Base-by-base conservation (phyloP, 2,329 filamentous ascomycete species). In the Capronia epimyces region DNA sequence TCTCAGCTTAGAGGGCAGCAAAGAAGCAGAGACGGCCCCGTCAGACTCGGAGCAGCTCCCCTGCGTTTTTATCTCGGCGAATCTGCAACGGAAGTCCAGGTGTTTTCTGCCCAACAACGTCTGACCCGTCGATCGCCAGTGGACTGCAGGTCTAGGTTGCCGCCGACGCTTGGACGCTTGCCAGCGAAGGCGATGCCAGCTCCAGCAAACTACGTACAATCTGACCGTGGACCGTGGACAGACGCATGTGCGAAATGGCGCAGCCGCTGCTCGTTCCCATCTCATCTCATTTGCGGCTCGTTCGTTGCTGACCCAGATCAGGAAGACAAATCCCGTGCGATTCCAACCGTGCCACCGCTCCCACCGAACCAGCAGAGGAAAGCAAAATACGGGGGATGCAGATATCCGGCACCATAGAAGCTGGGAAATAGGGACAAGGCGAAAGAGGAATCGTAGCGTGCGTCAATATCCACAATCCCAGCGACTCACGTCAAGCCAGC, bases 31-130 rank as follows among this genome's bases (percentile, higher is more conserved):
- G 21, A 27, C 15, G 31, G 27, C 36, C 50, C 50, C 47, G 53
- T 50, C 49, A 48, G 25, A 50, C 41, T 32, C 27, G 21, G 16
- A 9, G 29, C 7, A 12, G 6, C 7, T n/a, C 3, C 27, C 40
- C 41, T 37, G 20, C 34, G 12, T 8, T 43, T 53, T 40, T 46
- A 16, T 39, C 36, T 39, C 16, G 15, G 36, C 36, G 53, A 56
- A 53, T 56, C 39, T 53, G 20, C 27, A 41, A 36, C 15, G 32
- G 29, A 29, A 9, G 34, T 31, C 29, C 24, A 39, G 27, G 24
- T 42, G 43, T 16, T 48, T 53, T 42, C 25, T 56, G 53, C 53
- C 53, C 53, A 56, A 56, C 53, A 40, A 24, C 40, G 31, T 34
- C 43, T 24, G 25, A 34, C 49, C 27, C 49, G 36, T 39, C 36